Evolutionary conservation across 805 yeast genomes (phyloP), one percentile per base, ranked within the genome.

Genomic region (Ogataea ramenticola): DNA sequence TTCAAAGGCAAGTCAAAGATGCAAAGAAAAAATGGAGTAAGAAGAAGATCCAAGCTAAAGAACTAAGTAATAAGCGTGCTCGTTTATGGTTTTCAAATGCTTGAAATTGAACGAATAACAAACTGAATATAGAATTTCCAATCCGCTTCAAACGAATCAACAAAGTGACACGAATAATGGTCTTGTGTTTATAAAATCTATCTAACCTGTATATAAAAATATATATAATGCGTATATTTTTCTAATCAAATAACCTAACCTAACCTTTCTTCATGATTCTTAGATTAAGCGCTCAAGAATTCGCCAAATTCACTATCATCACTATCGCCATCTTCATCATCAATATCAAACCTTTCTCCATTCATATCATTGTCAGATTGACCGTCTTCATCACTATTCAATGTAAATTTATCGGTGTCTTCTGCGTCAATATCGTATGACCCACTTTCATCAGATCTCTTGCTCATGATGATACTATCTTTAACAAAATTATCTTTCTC

Each of bases 281-380:
- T 12, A 32, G 17, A 32, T 17, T 34, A 34, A 19, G 17, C 46
- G 35, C 52, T 43, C 4, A 60, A 58, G 45, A 58, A 58, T 41
- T 58, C 63, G 1, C 64, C 64, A 49, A 57, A 59, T 27, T 56
- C 59, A 36, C 53, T 56, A 15, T 52, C 53, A 32, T 41, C 45
- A 31, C 43, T 8, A 35, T 22, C 38, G 20, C 19, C 38, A 12
- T 35, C 38, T 20, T 35, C 38, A 7, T 36, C 35, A 2, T 27
- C 39, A 24, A 43, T 35, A n/a, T 37, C 39, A 40, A 44, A 36
- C 11, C 24, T 41, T n/a, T 36, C 43, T 3, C 9, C n/a, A 14
- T 24, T 24, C 27, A 24, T 24, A 24, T 32, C 36, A 22, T 20
- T 20, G 3, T 34, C n/a, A 19, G 12, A 11, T 16, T n/a, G 20